phyloP scores from a whole-genome alignment of 2,329 filamentous ascomycete genomes.

The Sordariomycetes sp. region DNA sequence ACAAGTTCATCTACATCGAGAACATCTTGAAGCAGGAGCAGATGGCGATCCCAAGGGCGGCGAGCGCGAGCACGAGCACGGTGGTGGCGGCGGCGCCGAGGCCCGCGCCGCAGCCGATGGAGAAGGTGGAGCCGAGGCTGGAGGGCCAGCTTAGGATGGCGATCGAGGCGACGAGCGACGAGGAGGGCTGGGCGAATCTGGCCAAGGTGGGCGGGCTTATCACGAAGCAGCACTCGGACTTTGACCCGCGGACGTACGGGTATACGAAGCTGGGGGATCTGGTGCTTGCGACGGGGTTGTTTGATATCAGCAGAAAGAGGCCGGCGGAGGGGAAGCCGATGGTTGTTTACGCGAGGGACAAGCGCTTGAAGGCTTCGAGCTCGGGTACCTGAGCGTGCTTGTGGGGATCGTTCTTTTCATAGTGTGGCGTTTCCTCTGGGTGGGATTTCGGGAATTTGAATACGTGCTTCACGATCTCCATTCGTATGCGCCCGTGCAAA shows the following conservation, averaged over 20 bases:
- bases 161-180: constrained; percentile 10
- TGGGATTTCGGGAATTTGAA: too few relatives aligned
- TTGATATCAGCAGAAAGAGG: not conserved
- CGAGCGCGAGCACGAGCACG: constrained; percentile 4
- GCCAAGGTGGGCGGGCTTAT: constrained; percentile 15
- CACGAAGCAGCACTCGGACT: constrained; percentile 16
- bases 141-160: constrained; percentile 9
- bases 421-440: too few relatives aligned
- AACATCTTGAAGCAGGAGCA: constrained; percentile 6
- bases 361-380: not conserved
- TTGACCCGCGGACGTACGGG: constrained; percentile 17
- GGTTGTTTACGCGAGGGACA: not conserved
- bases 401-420: too few relatives aligned
- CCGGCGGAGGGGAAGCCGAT: not conserved
- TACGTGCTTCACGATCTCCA: too few relatives aligned
- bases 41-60: not conserved
- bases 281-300: not conserved
- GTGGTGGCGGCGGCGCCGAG: not conserved
- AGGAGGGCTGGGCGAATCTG: constrained; percentile 18
- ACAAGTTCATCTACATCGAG: constrained; percentile 20
- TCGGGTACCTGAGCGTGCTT: too few relatives aligned
- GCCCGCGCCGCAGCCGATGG: not conserved
- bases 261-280: constrained; percentile 14
- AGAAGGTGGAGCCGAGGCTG: constrained; percentile 1
- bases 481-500: too few relatives aligned